These are phyloP conservation scores for Alternaria metachromatica DNA, from an alignment of 2,329 filamentous ascomycete species.

Conservation along the genomic window DNA sequence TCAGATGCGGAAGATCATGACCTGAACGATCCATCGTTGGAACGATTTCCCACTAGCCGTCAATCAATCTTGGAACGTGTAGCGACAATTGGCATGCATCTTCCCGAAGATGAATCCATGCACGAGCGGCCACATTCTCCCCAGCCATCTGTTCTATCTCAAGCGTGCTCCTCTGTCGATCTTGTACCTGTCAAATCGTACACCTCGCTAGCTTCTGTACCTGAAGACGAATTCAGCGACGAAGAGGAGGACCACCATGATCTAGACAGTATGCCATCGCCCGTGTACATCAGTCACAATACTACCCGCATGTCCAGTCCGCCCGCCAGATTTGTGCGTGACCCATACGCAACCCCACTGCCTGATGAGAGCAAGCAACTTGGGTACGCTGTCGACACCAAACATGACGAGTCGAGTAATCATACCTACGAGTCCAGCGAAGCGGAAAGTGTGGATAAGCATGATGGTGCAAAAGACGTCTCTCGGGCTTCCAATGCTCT, in stretches of 20 bases:
- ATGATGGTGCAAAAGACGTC: slow-evolving; percentile 23
- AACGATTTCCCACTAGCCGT: slow-evolving; percentile 37
- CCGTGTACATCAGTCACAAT: slow-evolving; percentile 20
- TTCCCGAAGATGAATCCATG: slow-evolving; percentile 35
- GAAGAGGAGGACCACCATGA: slow-evolving; percentile 24
- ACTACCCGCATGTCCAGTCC: slow-evolving; percentile 2
- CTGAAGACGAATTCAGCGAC: slow-evolving; percentile 27
- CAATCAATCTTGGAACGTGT: slow-evolving; percentile 39
- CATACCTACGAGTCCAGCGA: slow-evolving; percentile 17
- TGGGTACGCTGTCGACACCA: slow-evolving; percentile 6
- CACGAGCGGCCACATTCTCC: slow-evolving; percentile 29
- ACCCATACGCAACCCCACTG: slow-evolving; percentile 21
- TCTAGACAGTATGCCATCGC: slow-evolving; percentile 28
- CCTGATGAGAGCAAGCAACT: slow-evolving; percentile 22
- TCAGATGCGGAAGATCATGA: slow-evolving; percentile 39
- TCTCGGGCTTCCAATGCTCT: slow-evolving; percentile 13
- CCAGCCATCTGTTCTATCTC: slow-evolving; percentile 30
- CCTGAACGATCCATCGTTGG: slow-evolving; percentile 36
- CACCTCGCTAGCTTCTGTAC: slow-evolving; percentile 37
- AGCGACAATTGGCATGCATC: slow-evolving; percentile 29
- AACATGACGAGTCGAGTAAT: slow-evolving; percentile 1
- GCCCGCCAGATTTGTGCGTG: slow-evolving; percentile 9
- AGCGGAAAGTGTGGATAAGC: slow-evolving; percentile 20
- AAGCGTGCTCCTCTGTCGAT: slow-evolving; percentile 41
- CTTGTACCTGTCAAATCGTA: slow-evolving; percentile 35